Conservation (phyloP, 495 filamentous ascomycete species). For the Penicillium malachiteum region DNA sequence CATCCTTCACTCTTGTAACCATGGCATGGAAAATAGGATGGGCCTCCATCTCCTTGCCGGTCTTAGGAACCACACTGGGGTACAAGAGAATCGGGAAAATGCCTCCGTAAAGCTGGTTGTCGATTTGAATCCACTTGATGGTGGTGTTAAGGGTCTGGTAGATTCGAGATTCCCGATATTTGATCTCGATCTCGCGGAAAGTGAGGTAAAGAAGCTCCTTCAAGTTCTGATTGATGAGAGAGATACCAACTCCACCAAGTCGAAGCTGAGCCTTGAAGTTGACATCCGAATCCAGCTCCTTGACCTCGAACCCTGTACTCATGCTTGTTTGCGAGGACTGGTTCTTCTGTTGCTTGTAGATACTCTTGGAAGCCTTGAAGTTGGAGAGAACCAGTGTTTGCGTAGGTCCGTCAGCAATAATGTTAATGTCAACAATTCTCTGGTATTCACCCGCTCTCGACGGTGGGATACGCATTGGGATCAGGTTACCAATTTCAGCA, state of each 20-base stretch:
- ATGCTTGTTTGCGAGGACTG: constrained; percentile 58
- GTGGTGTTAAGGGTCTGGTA: constrained; percentile 87
- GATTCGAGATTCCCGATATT: constrained; percentile 84
- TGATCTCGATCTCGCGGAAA: constrained; percentile 86
- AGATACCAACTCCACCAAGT: constrained; percentile 88
- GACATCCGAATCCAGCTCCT: constrained; percentile 79
- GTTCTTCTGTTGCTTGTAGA: constrained; percentile 79
- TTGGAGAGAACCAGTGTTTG: constrained; percentile 94
- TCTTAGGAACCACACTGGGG: constrained; percentile 97
- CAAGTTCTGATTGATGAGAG: constrained; percentile 86
- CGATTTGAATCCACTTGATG: constrained; percentile 98
- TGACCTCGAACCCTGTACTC: constrained; percentile 82
- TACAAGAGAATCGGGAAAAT: constrained; percentile 98
- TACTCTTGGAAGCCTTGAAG: constrained; percentile 87
- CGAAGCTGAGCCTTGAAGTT: constrained; percentile 86
- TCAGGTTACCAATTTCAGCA: constrained; percentile 91
- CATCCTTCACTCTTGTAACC: constrained; percentile 93
- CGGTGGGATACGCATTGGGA: constrained; percentile 80
- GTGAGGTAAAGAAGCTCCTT: constrained; percentile 93
- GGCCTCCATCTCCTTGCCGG: constrained; percentile 92
- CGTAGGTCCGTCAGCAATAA: constrained; percentile 89
- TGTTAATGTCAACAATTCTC: constrained; percentile 93
- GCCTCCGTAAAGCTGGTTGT: constrained; percentile 97
- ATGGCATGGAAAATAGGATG: constrained; percentile 92
- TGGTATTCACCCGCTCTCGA: constrained; percentile 54